Evolutionary conservation across 352 stramenopile species (phyloP).

Genomic region (Pythium insidiosum): DNA sequence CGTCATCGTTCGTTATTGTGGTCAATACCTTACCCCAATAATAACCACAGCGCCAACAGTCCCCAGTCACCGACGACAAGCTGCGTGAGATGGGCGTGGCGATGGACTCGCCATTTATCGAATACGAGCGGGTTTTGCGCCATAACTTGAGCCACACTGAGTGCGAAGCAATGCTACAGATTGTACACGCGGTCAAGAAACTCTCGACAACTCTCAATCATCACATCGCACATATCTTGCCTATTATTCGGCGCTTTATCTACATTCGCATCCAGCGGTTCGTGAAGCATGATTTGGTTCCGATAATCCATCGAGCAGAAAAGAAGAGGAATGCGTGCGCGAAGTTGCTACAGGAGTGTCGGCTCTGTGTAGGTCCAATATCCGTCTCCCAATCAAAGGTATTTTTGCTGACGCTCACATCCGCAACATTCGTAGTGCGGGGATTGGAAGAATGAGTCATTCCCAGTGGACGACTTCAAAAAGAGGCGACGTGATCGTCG

Average conservation of each 20-base stretch:
- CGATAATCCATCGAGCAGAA: slow-evolving; percentile 75
- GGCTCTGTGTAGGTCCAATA: slow-evolving; percentile 32
- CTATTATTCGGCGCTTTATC: slow-evolving; percentile 38
- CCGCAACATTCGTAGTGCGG: too few species aligned
- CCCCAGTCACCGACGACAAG: slow-evolving; percentile 21
- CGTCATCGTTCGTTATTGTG: not conserved
- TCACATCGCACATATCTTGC: slow-evolving; percentile 22
- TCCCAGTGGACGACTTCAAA: slow-evolving; percentile 35
- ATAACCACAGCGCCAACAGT: slow-evolving; percentile 6
- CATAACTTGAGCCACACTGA: slow-evolving; percentile 69
- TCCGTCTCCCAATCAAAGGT: too few species aligned
- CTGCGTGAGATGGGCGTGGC: slow-evolving; percentile 15
- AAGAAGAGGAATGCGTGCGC: slow-evolving; percentile 72
- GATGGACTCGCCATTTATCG: slow-evolving; percentile 26
- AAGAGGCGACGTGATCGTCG: slow-evolving; percentile 38
- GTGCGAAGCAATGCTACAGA: slow-evolving; percentile 39
- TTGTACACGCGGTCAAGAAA: slow-evolving; percentile 68
- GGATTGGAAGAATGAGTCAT: slow-evolving; percentile 38
- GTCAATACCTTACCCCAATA: not conserved
- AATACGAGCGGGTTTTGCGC: slow-evolving; percentile 66
- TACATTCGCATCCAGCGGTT: slow-evolving; percentile 68
- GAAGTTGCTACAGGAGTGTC: slow-evolving; percentile 62
- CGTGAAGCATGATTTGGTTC: slow-evolving; percentile 61
- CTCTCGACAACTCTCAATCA: slow-evolving; percentile 32
- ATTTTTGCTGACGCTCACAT: too few species aligned